Evolutionary conservation across 106 monocot genomes (phyloP).

Genomic region (Dioscorea dumetorum): DNA sequence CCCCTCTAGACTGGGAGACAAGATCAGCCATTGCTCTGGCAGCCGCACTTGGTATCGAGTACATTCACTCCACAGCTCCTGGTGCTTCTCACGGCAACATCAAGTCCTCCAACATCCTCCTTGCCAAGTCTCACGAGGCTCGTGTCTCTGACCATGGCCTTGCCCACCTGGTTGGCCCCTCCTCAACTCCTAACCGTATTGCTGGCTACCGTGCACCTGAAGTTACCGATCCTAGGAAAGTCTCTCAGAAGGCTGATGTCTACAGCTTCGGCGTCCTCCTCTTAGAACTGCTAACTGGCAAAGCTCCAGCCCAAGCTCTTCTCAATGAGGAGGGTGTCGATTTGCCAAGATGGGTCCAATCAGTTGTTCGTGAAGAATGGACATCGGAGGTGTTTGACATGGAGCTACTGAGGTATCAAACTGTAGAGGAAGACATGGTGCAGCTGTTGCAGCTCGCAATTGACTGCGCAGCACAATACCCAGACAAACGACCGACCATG

Average conservation of each 20-base stretch:
- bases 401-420: conserved; percentile 46
- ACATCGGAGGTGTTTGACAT: conserved; percentile 75
- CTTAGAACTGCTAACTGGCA: conserved; percentile 87
- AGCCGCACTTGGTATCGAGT: conserved; percentile 57
- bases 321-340: conserved; percentile 72
- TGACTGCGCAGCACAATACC: conserved; percentile 51
- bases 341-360: conserved; percentile 77
- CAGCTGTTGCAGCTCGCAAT: conserved; percentile 69
- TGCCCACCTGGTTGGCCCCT: conserved; percentile 33
- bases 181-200: conserved; percentile 35
- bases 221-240: conserved; percentile 43
- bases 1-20: conserved; percentile 57
- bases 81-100: conserved; percentile 79
- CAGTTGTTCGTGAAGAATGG: conserved; percentile 72
- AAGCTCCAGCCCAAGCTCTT: conserved; percentile 49
- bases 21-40: conserved; percentile 51
- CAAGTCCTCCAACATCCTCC: conserved; percentile 78
- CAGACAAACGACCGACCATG: conserved; percentile 70
- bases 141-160: conserved; percentile 80
- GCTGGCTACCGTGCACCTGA: conserved; percentile 78
- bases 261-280: conserved; percentile 93
- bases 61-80: conserved; percentile 69
- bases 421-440: conserved; percentile 70
- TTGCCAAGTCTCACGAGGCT: conserved; percentile 29
- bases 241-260: conserved; percentile 75